Evolutionary conservation across 192 early-diverging fungal species (phyloP), one percentile per base, ranked within the genome.

Genomic region (Funneliformis geosporum): DNA sequence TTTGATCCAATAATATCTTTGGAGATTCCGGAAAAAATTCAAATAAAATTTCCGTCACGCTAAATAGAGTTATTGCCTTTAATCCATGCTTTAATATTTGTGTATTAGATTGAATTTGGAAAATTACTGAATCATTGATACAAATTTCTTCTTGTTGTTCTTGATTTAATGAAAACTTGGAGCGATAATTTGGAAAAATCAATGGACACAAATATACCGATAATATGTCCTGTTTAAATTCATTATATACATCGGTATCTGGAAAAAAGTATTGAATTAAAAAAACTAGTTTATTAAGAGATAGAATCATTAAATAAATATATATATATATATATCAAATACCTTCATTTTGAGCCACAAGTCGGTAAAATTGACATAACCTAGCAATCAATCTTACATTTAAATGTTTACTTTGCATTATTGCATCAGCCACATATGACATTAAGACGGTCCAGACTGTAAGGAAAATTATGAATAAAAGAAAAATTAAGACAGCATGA

Each of bases 311-410:
- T 39, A 38, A 4, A 60, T 27, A 68, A 14, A 65, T 27, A 62
- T 40, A n/a, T n/a, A n/a, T n/a, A n/a, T 43, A 64, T 14, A 60
- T 47, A 16, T 11, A 8, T 33, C 2, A 62, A 61, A 44, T 84
- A 90, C 89, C 86, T 75, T 90, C 88, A 10, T 69, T 83, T 42
- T 84, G 73, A 27, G 83, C 89, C 5, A 85, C 87, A 43, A 89
- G 79, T 25, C 76, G 60, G 38, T 86, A 88, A 70, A 88, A 90
- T 8, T 80, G 76, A 43, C 89, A 90, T 81, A 90, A 81, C 27
- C 80, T 74, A 8, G 78, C 59, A 8, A 89, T 67, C 50, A 89
- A 69, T 8, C 73, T 65, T 11, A 60, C 18, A 23, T 68, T 43
- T n/a, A 62, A 28, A n/a, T 75, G 71, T 21, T 80, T 61, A 2